Evolutionary conservation across 2,329 filamentous ascomycete genomes (phyloP).

Genomic region (Ustilaginoidea virens): DNA sequence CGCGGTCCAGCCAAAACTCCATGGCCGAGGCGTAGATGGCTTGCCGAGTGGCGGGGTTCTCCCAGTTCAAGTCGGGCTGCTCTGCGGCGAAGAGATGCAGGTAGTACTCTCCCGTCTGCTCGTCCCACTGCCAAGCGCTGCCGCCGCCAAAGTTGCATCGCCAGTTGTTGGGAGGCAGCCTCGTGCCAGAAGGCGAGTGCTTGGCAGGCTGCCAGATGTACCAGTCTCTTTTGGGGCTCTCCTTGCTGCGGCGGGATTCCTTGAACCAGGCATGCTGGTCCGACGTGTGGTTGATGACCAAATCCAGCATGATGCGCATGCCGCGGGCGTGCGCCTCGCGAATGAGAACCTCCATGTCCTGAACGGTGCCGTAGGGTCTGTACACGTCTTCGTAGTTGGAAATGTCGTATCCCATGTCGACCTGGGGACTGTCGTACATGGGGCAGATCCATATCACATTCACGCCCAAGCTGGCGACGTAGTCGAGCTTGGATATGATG

Average conservation of each 20-base stretch:
- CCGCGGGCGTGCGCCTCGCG: conserved; percentile 41
- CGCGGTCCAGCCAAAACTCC: conserved; percentile 64
- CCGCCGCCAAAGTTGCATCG: conserved; percentile 42
- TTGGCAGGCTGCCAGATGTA: conserved; percentile 44
- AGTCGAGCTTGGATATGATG: conserved; percentile 46
- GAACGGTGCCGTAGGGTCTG: conserved; percentile 48
- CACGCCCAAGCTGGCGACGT: conserved; percentile 43
- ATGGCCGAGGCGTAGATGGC: conserved; percentile 59
- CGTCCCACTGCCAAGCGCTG: conserved; percentile 56
- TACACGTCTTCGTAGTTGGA: conserved; percentile 53
- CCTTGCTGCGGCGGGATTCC: conserved; percentile 44
- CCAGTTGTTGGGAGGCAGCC: conserved; percentile 66
- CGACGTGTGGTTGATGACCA: conserved; percentile 67
- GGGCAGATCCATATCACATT: conserved; percentile 55
- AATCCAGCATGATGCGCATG: conserved; percentile 58
- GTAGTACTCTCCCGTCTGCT: conserved; percentile 59
- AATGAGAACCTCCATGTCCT: conserved; percentile 49
- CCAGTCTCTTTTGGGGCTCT: conserved; percentile 53
- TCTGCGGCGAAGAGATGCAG: conserved; percentile 60
- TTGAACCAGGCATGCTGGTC: conserved; percentile 59
- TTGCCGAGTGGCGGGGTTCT: conserved; percentile 48
- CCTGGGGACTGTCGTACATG: conserved; percentile 47
- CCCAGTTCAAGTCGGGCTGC: conserved; percentile 81
- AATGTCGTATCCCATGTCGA: conserved; percentile 59
- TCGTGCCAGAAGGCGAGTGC: conserved; percentile 38